Evolutionary conservation across 352 stramenopile genomes (phyloP).

Genomic region (Globisporangium abappressorium): DNA sequence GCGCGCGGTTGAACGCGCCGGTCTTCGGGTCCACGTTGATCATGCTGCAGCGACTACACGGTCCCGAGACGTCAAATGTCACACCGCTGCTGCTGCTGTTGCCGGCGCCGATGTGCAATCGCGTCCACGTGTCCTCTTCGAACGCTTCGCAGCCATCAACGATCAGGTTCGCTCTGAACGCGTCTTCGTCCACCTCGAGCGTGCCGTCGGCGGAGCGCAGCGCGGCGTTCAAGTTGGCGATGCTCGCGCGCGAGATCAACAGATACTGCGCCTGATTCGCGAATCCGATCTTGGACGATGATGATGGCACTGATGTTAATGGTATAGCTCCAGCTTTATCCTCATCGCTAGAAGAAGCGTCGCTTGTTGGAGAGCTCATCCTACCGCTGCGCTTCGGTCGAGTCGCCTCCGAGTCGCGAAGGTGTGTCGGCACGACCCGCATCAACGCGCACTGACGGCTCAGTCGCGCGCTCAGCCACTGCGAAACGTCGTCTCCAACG

Average conservation of each 20-base stretch:
- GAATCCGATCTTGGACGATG: constrained; percentile 56
- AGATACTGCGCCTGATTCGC: constrained; percentile 73
- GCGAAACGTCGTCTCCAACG: constrained; percentile 44
- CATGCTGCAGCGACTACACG: constrained; percentile 77
- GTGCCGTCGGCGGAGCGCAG: constrained; percentile 27
- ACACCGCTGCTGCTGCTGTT: not conserved
- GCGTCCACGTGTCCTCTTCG: constrained; percentile 70
- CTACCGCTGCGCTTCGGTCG: constrained; percentile 9
- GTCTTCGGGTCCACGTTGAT: constrained; percentile 82
- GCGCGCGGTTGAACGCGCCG: constrained; percentile 44
- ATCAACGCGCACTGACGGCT: constrained; percentile 62
- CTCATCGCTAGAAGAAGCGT: not conserved
- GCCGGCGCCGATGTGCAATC: constrained; percentile 28
- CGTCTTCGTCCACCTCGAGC: constrained; percentile 50
- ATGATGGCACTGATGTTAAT: not conserved
- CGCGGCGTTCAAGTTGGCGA: constrained; percentile 47
- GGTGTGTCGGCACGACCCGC: constrained; percentile 48
- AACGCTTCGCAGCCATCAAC: constrained; percentile 65
- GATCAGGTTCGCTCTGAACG: constrained; percentile 73
- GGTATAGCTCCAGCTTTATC: not conserved
- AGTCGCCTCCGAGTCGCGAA: constrained; percentile 28
- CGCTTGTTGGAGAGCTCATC: constrained; percentile 8
- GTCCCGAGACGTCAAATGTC: constrained; percentile 56
- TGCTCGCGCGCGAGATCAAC: constrained; percentile 55
- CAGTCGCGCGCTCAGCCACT: constrained; percentile 67